phyloP scores from a whole-genome alignment of 768 basidiomycete genomes.

The Xerocomellus intermedius region DNA sequence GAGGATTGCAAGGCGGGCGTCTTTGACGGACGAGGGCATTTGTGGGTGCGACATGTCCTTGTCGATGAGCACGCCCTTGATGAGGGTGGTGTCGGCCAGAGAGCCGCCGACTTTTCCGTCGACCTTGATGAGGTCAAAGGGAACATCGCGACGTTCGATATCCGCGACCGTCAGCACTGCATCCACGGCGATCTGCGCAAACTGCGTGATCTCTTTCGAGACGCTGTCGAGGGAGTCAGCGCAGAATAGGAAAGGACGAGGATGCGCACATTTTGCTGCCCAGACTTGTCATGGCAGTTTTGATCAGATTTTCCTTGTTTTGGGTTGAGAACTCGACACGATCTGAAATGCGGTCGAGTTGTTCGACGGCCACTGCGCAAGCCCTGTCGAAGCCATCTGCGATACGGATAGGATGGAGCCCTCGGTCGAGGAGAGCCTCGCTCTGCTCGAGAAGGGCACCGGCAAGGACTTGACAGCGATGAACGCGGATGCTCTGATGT shows the following conservation, averaged over 20 bases:
- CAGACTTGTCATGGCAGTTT: constrained; percentile 93
- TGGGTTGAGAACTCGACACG: constrained; percentile 78
- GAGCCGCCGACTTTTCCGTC: constrained; percentile 99
- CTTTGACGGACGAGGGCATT: constrained; percentile 86
- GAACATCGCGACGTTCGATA: constrained; percentile 89
- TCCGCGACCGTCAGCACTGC: constrained; percentile 95
- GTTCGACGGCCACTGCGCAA: constrained; percentile 83
- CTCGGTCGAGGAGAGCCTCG: constrained; percentile 95
- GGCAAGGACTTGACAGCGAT: constrained; percentile 73
- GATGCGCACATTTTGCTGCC: constrained; percentile 89
- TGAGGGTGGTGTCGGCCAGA: constrained; percentile 90
- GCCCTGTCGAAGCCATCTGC: constrained; percentile 98
- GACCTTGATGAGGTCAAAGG: constrained; percentile 98
- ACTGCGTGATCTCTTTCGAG: constrained; percentile 92
- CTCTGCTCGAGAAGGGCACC: constrained; percentile 95
- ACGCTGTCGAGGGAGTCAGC: constrained; percentile 56
- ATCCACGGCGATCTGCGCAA: constrained; percentile 97
- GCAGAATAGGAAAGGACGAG: neutral
- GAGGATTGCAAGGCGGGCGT: constrained; percentile 93
- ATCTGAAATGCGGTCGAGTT: constrained; percentile 91
- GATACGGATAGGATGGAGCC: constrained; percentile 97
- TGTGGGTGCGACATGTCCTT: constrained; percentile 99
- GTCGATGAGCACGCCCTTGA: constrained; percentile 97
- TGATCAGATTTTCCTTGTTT: constrained; percentile 85
- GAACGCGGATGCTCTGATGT: constrained; percentile 2